A percentile compares a stretch with the other conserved stretches of the same genome.
phyloP scores from a whole-genome alignment of 2,329 filamentous ascomycete species.

The Fusarium sacchari region DNA sequence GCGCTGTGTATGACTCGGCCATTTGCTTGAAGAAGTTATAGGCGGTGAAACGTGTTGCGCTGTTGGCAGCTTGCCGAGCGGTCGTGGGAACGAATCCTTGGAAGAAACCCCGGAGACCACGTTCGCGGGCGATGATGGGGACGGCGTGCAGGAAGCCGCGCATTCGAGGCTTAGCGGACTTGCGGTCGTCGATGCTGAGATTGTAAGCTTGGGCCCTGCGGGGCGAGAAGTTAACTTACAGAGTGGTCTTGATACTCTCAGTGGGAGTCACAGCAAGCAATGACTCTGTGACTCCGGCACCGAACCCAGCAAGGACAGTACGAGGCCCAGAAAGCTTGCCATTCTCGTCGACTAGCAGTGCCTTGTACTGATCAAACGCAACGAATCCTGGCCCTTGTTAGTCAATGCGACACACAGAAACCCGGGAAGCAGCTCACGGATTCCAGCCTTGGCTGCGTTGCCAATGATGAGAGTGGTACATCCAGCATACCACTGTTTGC shows the following conservation, averaged over 20 bases:
- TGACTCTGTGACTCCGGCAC: conserved; percentile 93
- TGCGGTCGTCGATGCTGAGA: conserved; percentile 89
- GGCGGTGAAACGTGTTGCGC: conserved; percentile 86
- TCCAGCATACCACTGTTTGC: conserved; percentile 94
- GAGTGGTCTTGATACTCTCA: conserved; percentile 97
- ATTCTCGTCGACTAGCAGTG: conserved; percentile 79
- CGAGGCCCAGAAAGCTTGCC: conserved; percentile 90
- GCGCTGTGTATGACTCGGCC: conserved; percentile 90
- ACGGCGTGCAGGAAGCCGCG: conserved; percentile 92
- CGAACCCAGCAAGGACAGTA: conserved; percentile 93
- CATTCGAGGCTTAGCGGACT: conserved; percentile 85
- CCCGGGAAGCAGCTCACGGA: conserved; percentile 68
- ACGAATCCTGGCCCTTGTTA: conserved; percentile 69
- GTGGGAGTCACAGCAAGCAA: conserved; percentile 94
- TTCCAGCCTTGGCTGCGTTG: conserved; percentile 95
- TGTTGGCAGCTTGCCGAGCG: conserved; percentile 93
- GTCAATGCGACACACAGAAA: neutral
- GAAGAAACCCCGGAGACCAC: conserved; percentile 92
- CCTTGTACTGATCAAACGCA: conserved; percentile 95
- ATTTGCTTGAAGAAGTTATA: conserved; percentile 93
- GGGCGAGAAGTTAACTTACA: conserved; percentile 59
- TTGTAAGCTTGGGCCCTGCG: neutral
- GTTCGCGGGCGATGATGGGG: conserved; percentile 85
- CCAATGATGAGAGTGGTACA: conserved; percentile 97
- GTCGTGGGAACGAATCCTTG: conserved; percentile 97